These are phyloP conservation scores for Aureobasidium sp. DNA, from an alignment of 2,329 filamentous ascomycete species.

Conservation along the genomic window DNA sequence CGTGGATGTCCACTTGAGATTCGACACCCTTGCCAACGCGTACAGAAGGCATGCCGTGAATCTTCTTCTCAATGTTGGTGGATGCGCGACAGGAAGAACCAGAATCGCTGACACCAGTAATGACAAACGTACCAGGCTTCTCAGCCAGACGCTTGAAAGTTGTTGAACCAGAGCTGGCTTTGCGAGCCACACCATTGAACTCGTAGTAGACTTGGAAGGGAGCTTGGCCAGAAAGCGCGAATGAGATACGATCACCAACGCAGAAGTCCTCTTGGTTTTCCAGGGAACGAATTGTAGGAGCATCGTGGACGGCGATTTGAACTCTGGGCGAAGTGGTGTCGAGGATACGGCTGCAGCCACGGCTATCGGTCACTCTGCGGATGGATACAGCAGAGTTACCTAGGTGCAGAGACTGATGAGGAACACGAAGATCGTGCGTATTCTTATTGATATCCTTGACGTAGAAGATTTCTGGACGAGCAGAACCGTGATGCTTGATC, in stretches of 20 bases:
- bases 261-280: slow-evolving; percentile 84
- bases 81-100: slow-evolving; percentile 79
- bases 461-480: slow-evolving; percentile 69
- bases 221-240: slow-evolving; percentile 79
- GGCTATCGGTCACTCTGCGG: slow-evolving; percentile 77
- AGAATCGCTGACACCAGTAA: slow-evolving; percentile 79
- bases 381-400: slow-evolving; percentile 87
- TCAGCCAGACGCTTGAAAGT: slow-evolving; percentile 92
- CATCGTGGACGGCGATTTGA: slow-evolving; percentile 85
- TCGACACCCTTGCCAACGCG: slow-evolving; percentile 78
- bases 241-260: slow-evolving; percentile 88
- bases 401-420: slow-evolving; percentile 72
- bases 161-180: slow-evolving; percentile 68
- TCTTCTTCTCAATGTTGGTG: slow-evolving; percentile 68
- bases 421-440: slow-evolving; percentile 72
- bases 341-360: slow-evolving; percentile 74
- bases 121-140: slow-evolving; percentile 76
- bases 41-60: slow-evolving; percentile 88
- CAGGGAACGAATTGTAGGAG: slow-evolving; percentile 80
- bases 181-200: slow-evolving; percentile 70
- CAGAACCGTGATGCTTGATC: slow-evolving; percentile 81
- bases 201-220: slow-evolving; percentile 91
- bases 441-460: slow-evolving; percentile 71
- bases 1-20: slow-evolving; percentile 84
- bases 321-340: slow-evolving; percentile 60